A percentile compares a stretch with the other conserved stretches of the same genome.
These are phyloP conservation scores for Mycothermus thermophilus DNA, from an alignment of 495 filamentous ascomycete species.

Conservation along the genomic window DNA sequence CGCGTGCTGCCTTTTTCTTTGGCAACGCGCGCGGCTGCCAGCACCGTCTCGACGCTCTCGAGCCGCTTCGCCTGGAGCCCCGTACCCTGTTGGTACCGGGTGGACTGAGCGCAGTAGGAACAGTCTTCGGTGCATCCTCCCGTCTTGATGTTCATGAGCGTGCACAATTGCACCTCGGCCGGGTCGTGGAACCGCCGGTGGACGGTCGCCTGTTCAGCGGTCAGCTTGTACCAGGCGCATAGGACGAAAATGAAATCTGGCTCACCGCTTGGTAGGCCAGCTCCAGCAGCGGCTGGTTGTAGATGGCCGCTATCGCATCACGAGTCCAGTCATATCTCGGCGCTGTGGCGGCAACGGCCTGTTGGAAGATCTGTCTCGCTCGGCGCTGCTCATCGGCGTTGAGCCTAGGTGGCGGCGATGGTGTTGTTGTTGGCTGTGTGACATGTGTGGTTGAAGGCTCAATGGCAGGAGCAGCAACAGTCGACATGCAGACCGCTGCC, in stretches of 20 bases:
- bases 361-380: constrained; percentile 13
- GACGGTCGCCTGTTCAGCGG: constrained; percentile 42
- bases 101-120: constrained; percentile 78
- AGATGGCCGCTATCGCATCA: constrained; percentile 61
- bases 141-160: constrained; percentile 90
- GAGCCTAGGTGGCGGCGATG: not conserved
- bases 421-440: not conserved
- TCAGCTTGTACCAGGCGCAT: too few relatives aligned
- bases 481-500: not conserved
- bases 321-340: constrained; percentile 63
- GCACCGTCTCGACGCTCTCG: constrained; percentile 60
- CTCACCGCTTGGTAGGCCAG: constrained; percentile 59
- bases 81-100: constrained; percentile 63
- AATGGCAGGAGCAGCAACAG: not conserved
- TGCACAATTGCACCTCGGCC: constrained; percentile 71
- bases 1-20: constrained; percentile 67
- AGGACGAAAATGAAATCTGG: constrained; percentile 1
- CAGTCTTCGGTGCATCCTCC: constrained; percentile 82
- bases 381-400: constrained; percentile 3
- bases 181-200: constrained; percentile 75
- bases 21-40: constrained; percentile 59
- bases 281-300: constrained; percentile 64
- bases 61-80: constrained; percentile 67
- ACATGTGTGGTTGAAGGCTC: not conserved
- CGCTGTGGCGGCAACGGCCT: constrained; percentile 40